phyloP scores from a whole-genome alignment of 495 filamentous ascomycete genomes.

The Aspergillus nanangensis region DNA sequence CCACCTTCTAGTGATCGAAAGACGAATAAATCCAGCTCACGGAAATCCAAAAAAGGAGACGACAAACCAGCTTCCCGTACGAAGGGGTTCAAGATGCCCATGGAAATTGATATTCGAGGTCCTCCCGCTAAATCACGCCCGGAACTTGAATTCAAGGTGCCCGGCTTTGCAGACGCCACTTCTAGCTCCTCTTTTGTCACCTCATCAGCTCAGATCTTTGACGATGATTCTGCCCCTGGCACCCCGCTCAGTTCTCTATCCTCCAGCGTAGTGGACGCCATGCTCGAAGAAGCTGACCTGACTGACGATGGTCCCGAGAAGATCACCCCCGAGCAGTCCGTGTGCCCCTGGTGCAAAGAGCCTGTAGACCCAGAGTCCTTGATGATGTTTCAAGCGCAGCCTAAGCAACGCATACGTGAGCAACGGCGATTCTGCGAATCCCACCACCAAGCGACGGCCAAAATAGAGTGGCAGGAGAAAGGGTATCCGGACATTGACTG shows the following conservation, averaged over 20 bases:
- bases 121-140: conserved; percentile 12
- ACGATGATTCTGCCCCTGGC: conserved; percentile 9
- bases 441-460: conserved; percentile 59
- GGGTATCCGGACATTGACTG: conserved; percentile 82
- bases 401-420: conserved; percentile 53
- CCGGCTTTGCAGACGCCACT: conserved; percentile 9
- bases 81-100: conserved; percentile 25
- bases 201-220: conserved; percentile 9
- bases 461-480: conserved; percentile 53
- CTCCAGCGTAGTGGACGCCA: conserved; percentile 4
- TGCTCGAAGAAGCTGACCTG: conserved; percentile 5
- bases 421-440: conserved; percentile 66
- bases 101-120: conserved; percentile 17
- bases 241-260: conserved; percentile 12
- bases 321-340: conserved; percentile 7
- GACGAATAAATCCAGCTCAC: conserved; percentile 3
- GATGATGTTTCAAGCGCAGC: conserved; percentile 38
- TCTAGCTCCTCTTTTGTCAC: conserved; percentile 21
- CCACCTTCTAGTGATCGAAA: not conserved
- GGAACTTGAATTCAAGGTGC: conserved; percentile 19
- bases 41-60: conserved; percentile 1
- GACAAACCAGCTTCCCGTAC: conserved; percentile 10
- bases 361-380: conserved; percentile 51
- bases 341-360: conserved; percentile 68
- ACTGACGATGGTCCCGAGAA: not conserved